Conservation (phyloP, 2,329 filamentous ascomycete species). For the Xylariaceae sp. region DNA sequence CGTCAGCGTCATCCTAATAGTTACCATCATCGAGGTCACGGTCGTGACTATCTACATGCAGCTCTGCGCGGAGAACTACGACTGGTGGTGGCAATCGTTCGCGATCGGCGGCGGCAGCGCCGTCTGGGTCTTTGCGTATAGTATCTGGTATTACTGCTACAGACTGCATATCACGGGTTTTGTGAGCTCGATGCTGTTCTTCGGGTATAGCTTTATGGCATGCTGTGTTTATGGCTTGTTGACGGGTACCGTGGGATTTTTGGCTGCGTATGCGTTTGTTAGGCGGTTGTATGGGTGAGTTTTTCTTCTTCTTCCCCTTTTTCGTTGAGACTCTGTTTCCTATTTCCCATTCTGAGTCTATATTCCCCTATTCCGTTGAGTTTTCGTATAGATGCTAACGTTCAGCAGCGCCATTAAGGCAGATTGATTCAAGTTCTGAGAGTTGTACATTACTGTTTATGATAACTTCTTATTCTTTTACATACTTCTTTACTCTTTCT, state of each 20-base stretch:
- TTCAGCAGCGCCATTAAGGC: constrained; percentile 43
- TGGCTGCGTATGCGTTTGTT: constrained; percentile 80
- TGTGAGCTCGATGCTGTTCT: constrained; percentile 75
- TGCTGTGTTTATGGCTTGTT: constrained; percentile 76
- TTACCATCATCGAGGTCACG: constrained; percentile 78
- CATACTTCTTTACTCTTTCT: too few relatives aligned
- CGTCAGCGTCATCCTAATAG: constrained; percentile 63
- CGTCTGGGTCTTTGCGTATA: constrained; percentile 78
- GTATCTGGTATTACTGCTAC: constrained; percentile 75
- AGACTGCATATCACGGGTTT: constrained; percentile 78
- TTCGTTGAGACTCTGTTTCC: too few relatives aligned
- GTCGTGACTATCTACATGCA: constrained; percentile 78
- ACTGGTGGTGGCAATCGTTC: constrained; percentile 93
- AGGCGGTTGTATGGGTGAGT: constrained; percentile 71
- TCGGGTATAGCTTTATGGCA: constrained; percentile 76
- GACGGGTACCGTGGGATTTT: constrained; percentile 77
- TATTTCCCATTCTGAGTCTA: too few relatives aligned
- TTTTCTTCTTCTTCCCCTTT: background rate
- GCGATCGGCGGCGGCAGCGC: constrained; percentile 70
- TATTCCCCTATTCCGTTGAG: too few relatives aligned
- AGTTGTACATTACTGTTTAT: background rate
- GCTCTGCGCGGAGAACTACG: constrained; percentile 78
- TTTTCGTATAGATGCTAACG: too few relatives aligned
- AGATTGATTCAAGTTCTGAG: background rate
- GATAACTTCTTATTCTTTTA: too few relatives aligned